Base-by-base conservation (phyloP, 305 asterid species). In the Ajuga reptans region DNA sequence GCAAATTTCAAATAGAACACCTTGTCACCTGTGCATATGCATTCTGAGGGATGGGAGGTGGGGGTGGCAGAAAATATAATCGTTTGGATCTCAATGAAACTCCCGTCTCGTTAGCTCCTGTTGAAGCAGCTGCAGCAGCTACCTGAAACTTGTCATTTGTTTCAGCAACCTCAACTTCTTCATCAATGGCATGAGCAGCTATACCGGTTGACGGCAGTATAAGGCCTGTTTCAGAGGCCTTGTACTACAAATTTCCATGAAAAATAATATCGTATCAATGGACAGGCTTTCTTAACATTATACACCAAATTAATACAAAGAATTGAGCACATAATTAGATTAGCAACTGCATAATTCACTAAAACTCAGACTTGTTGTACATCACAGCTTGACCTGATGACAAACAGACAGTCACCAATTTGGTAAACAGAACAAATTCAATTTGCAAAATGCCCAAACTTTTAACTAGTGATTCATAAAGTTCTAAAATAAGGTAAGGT, bases 161-260 rank as follows among this genome's bases (percentile, higher is more conserved):
- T 73, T 85, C 96, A 43, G 73, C 83, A 71, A 77, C 80, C 77
- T 87, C 96, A 49, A 76, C 83, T n/a, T 78, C 90, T 58, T 88
- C 95, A 78, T 92, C 94, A 46, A 67, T 45, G 34, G 89, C 95
- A 80, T 89, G 86, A 68, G 96, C 96, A 49, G 96, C 97, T 79
- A 87, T 81, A 81, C 94, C 82, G 66, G 96, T 90, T 65, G 94
- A 66, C 11, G 96, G 98, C 74, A 86, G 75, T 21, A 59, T 17
- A 37, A 60, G 59, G 49, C 74, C 86, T 4, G 58, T 68, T 57
- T 86, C 96, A 60, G 84, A 76, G 21, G 55, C 67, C 81, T 80
- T 82, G 74, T 74, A 66, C 93, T 85, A 89, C 81, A 67, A 76
- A 18, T 53, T 60, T 66, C 37, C 61, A 75, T 9, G 49, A 49